Evolutionary conservation across 345 rosid species (phyloP), one percentile per base, ranked within the genome.

Genomic region (Hypericum perforatum): DNA sequence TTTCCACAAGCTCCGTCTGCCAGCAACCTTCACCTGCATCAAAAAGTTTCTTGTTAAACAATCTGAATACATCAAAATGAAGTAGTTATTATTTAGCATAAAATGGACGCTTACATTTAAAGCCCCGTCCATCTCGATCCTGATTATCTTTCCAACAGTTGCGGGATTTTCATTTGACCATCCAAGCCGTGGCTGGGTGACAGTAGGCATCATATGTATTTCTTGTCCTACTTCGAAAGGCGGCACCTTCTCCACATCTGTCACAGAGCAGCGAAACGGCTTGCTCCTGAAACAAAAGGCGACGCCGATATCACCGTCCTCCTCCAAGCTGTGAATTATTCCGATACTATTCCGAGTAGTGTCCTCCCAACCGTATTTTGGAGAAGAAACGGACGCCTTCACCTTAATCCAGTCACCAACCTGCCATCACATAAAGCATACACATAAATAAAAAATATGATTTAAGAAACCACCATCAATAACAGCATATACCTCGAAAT

Each of bases 341-440:
- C 98, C 98, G 53, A 88, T 63, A 65, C 94, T 88, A 68, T 63
- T 83, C 58, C 90, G 72, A 42, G 86, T 78, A 39, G 85, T 66
- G 68, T 92, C 97, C 67, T 92, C 98, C 71, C 98, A 92, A 53
- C 98, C 98, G 66, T 83, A 92, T 69, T 81, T 85, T 15, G 98
- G 98, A 60, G 96, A 88, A 41, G 98, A 75, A 39, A 92, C 98
- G 9, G 97, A 80, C 45, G 97, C 80, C 73, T 92, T 92, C 66
- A 92, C 94, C 56, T 79, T 80, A 51, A 92, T 91, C 97, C 98
- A 92, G 71, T 88, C 94, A 46, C 98, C 95, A 64, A 92, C 98
- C 98, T 92, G 71, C 60, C 60, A 22, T 22, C 32, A 22, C 32
- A 22, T 4, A 22, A 22, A 4, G 32, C 32, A 22, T 22, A 22